phyloP scores from a whole-genome alignment of 495 filamentous ascomycete genomes.

The Xylaria palmicola region DNA sequence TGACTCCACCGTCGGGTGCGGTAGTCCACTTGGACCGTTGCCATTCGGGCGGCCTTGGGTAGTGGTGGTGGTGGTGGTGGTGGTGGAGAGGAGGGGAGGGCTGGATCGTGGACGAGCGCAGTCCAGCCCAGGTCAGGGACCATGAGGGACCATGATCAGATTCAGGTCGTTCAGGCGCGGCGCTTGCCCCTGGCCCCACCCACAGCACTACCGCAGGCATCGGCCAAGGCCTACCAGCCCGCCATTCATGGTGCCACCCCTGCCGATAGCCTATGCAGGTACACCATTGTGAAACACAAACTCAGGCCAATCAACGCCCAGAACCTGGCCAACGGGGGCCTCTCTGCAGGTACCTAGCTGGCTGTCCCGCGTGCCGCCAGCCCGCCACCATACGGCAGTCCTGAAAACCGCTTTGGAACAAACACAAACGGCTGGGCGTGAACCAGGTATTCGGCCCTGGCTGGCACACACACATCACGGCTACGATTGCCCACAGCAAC shows the following conservation, averaged over 20 bases:
- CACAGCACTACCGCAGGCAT: constrained; percentile 14
- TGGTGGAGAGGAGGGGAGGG: background rate
- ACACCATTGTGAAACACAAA: constrained; percentile 33
- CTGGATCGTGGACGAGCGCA: constrained; percentile 3
- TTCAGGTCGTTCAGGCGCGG: constrained; percentile 13
- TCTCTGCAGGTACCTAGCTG: background rate
- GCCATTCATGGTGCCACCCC: constrained; percentile 10
- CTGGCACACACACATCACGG: background rate
- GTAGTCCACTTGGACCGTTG: background rate
- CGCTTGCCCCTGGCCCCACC: constrained; percentile 26
- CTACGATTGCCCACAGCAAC: too few relatives aligned
- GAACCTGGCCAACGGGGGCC: background rate
- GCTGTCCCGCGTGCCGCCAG: constrained; percentile 5
- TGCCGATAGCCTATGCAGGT: constrained; percentile 32
- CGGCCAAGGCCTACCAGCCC: background rate
- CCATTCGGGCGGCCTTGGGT: background rate
- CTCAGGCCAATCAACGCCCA: background rate
- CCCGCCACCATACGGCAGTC: background rate
- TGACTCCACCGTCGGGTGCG: background rate
- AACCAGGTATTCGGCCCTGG: constrained; percentile 3
- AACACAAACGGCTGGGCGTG: background rate
- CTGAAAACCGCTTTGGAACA: background rate
- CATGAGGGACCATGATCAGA: too few relatives aligned
- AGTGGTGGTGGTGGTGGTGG: background rate
- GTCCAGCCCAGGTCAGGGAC: constrained; percentile 10